Evolutionary conservation across 352 stramenopile genomes (phyloP), one percentile per base, ranked within the genome.

Genomic region (Pilasporangium apinafurcum): DNA sequence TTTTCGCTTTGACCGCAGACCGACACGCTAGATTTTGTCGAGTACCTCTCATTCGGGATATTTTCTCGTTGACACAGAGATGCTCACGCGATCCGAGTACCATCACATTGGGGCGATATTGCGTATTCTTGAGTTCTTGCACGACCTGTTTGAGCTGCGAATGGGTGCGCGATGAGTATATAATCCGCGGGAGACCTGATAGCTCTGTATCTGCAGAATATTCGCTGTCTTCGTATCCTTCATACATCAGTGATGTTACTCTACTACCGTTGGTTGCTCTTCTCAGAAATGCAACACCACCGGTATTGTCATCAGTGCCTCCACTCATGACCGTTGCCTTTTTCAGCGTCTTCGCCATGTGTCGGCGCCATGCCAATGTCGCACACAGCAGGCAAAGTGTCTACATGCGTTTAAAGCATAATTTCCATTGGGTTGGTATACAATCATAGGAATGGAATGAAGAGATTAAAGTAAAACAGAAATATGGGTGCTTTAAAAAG

Each of bases 101-200:
- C 0, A 83, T 79, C 13, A 95, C 55, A 1, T 61, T 69, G 6
- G 92, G 92, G 14, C 72, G 65, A 63, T 98, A 99, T n/a, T 77
- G 63, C 21, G 95, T 98, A 56, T 86, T 97, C 37, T 96, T 96
- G 17, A 99, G 74, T 61, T 99, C 95, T 41, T 96, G 78, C 7
- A 98, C 83, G 18, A 99, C 96, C 58, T 99, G 94, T 27, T 95
- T 96, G 12, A 99, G 72, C 64, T 99, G 96, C n/a, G 91, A 98
- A 65, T 99, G 96, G 4, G 96, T 99, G 20, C 96, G 71, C 25
- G 95, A 98, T 40, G 96, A 97, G 60, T 99, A 99, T 56, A 99
- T 97, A 49, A 99, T 98, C 18, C 87, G 83, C 6, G 91, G 86
- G 13, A 89, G 39, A 8, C 59, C 56, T 8, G 77, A 68, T 7